Base-by-base conservation (phyloP, 1,284 basidiomycete genomes). In the Trichosporon sp. region DNA sequence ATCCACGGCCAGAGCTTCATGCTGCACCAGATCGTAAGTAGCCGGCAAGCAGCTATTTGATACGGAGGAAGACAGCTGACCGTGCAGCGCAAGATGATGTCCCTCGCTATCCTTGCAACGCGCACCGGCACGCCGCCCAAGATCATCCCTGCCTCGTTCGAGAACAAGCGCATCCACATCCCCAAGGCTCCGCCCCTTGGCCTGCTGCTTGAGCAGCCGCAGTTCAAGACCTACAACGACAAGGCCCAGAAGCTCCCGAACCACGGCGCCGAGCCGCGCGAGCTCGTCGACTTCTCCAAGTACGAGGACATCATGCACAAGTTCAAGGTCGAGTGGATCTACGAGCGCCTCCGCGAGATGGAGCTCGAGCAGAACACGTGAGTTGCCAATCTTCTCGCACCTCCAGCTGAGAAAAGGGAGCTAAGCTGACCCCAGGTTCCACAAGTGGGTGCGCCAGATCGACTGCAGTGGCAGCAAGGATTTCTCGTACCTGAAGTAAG, bases 1-100 rank as follows among this genome's bases (percentile, higher is more conserved):
- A 91, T 98, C 78, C 94, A 98, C 77, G 97, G 96, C 0, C 97
- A 99, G 82, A 95, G 93, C 75, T 99, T 99, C 82, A 99, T 99
- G 97, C 84, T 99, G 68, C 96, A 99, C 82, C 96, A 99, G 78
- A 87, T 88, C 73, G 86, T 86, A 74, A 73, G 83, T 73, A 35
- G 25, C 15, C 12, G n/a, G 1, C 7, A 5, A 38, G 3, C 27
- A 25, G 60, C 23, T 13, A 13, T 21, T 42, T 62, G 11, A 34
- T 4, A n/a, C 18, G 18, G 29, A n/a, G 5, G 11, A 65, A 32
- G 13, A 8, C 4, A 51, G 47, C 47, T 51, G 23, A 51, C 47
- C 9, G 8, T 11, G 3, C 80, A 97, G 95, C 91, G 97, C 66
- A 99, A 99, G 85, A 99, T 99, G 97, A 93, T 98, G 84, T 89